phyloP scores from a whole-genome alignment of 2,329 filamentous ascomycete species.

The Bipolaris gigantea region DNA sequence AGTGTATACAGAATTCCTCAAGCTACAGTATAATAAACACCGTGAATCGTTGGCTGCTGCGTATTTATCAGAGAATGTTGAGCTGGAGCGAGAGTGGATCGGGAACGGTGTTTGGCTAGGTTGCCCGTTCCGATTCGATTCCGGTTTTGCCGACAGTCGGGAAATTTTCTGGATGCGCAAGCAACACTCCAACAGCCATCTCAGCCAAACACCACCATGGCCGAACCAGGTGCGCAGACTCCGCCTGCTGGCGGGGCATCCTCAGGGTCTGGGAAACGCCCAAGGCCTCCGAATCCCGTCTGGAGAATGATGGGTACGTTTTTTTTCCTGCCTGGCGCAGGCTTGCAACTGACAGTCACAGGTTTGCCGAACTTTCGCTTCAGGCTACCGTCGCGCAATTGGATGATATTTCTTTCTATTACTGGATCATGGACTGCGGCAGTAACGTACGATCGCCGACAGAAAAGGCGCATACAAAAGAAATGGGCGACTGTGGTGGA shows the following conservation, averaged over 20 bases:
- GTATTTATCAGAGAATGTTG: neutral
- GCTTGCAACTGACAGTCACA: constrained; percentile 36
- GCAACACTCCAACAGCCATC: constrained; percentile 13
- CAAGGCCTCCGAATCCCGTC: constrained; percentile 42
- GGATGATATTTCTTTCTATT: constrained; percentile 90
- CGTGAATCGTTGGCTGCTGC: neutral
- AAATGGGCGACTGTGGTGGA: constrained; percentile 87
- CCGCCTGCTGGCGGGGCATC: constrained; percentile 26
- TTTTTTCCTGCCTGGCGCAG: neutral
- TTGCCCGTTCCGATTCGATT: constrained; percentile 19
- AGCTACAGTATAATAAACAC: too few relatives aligned
- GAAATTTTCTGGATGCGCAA: constrained; percentile 30
- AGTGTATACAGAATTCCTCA: neutral
- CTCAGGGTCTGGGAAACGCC: constrained; percentile 30
- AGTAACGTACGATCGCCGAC: constrained; percentile 86
- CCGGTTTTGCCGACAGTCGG: constrained; percentile 21
- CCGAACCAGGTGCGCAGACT: constrained; percentile 36
- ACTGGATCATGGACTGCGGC: constrained; percentile 76
- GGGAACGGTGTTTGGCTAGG: neutral
- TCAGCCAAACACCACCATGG: constrained; percentile 33
- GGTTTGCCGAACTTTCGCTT: constrained; percentile 82
- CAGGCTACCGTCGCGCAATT: constrained; percentile 91
- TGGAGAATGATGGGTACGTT: constrained; percentile 46
- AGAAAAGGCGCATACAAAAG: constrained; percentile 81
- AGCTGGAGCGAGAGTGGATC: neutral